Evolutionary conservation across 495 filamentous ascomycete genomes (phyloP).

Genomic region (Penicillium cinerascens): DNA sequence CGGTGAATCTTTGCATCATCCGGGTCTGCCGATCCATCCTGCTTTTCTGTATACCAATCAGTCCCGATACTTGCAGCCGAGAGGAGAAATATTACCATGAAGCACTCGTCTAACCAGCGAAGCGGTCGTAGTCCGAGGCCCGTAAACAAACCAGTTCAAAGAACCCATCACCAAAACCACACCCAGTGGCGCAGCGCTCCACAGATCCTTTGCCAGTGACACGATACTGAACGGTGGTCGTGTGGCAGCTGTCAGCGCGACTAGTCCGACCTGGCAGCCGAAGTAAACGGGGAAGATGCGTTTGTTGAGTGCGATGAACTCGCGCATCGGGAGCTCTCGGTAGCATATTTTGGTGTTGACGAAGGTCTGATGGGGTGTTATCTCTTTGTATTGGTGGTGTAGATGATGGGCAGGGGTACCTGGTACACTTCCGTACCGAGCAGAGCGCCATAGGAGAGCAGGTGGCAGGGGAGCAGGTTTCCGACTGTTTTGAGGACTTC

Average conservation of each 20-base stretch:
- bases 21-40: constrained; percentile 7
- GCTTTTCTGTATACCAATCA: constrained; percentile 5
- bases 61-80: neutral
- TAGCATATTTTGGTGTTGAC: constrained; percentile 51
- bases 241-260: constrained; percentile 43
- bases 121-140: constrained; percentile 42
- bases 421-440: constrained; percentile 52
- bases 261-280: constrained; percentile 38
- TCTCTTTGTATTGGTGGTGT: neutral
- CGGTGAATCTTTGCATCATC: constrained; percentile 31
- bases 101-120: constrained; percentile 43
- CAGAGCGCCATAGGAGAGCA: constrained; percentile 50
- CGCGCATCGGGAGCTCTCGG: constrained; percentile 40
- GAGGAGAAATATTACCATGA: constrained; percentile 31
- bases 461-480: constrained; percentile 40
- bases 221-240: constrained; percentile 40
- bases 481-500: constrained; percentile 13
- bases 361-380: constrained; percentile 36
- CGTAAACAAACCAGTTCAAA: constrained; percentile 47
- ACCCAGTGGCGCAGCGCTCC: constrained; percentile 35
- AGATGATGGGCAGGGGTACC: constrained; percentile 13
- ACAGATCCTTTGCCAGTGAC: constrained; percentile 30
- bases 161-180: constrained; percentile 37
- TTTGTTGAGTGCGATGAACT: constrained; percentile 51
- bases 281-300: constrained; percentile 56